Evolutionary conservation across 2,329 filamentous ascomycete species (phyloP), one percentile per base, ranked within the genome.

Genomic region (Nigrospora osmanthi): DNA sequence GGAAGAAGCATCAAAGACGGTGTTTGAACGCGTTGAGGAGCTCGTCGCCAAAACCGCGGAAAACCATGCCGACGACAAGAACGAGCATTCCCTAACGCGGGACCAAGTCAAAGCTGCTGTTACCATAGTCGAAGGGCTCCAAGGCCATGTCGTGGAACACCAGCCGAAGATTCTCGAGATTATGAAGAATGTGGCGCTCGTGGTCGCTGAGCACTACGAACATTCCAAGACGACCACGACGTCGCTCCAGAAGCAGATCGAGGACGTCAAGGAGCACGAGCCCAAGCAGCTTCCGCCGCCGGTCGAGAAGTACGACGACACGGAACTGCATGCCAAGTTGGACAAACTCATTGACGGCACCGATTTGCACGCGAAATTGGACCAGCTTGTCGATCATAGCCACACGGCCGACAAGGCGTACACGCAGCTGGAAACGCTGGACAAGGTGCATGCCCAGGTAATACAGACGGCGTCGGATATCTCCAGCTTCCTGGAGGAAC

Each of bases 401-500:
- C 73, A 80, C 23, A 75, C 78, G 16, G 78, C 87, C 0, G 78
- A 78, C 42, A 83, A 88, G 58, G 81, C 86, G 1, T 78, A 88
- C 33, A 73, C 76, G 6, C 87, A 90, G 54, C 77, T 96, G 38
- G 84, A 86, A 50, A 87, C 87, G 19, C 76, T 98, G 6, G 89
- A 96, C 53, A 80, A 89, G 62, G 93, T 97, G 42, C 89, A 96
- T 57, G 77, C 86, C 52, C 87, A 95, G 54, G 89, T 98, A 46
- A 80, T 88, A 60, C 76, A 82, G 47, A 95, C 89, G 1, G 89
- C 91, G 1, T 80, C 82, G 16, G 89, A 94, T 58, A 83, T 98
- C 44, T 85, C 85, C 2, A 80, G 84, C 36, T 95, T 96, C 60
- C 78, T 97, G 16, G 77, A 83, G 3, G 73, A 74, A 3, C 90